Percentiles rank a stretch among this genome's conserved stretches.
phyloP scores from a whole-genome alignment of 352 stramenopile genomes.

The Phytophthora melonis region DNA sequence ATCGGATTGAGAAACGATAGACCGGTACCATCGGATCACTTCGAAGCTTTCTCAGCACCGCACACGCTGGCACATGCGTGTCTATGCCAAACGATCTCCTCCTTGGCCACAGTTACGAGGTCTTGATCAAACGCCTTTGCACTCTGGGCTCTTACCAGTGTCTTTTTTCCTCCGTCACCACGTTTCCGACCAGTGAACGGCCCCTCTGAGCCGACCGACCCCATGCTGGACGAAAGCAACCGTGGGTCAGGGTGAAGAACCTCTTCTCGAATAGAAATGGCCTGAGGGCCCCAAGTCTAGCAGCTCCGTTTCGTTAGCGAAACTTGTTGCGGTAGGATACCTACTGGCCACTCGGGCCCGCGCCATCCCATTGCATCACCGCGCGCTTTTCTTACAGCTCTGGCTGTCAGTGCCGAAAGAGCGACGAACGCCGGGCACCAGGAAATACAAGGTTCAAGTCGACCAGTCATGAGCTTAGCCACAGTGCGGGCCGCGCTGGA shows the following conservation, averaged over 20 bases:
- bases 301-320: background rate
- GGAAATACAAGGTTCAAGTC: too few relatives aligned
- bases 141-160: background rate
- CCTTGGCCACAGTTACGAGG: background rate
- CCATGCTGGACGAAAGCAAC: too few relatives aligned
- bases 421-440: conserved; percentile 5
- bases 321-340: too few relatives aligned
- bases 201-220: background rate
- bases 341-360: conserved; percentile 3
- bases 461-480: conserved; percentile 5
- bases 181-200: conserved; percentile 1
- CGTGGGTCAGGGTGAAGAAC: background rate
- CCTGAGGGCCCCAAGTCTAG: background rate
- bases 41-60: background rate
- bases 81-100: background rate
- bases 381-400: conserved; percentile 1
- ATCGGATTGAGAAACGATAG: background rate
- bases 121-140: background rate
- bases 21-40: background rate
- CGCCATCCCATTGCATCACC: conserved; percentile 19
- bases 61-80: background rate
- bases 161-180: background rate
- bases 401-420: conserved; percentile 9
- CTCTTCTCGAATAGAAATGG: conserved; percentile 3
- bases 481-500: conserved; percentile 24